Conservation (phyloP, 2,329 filamentous ascomycete genomes). For the Pseudocercospora crystallina region DNA sequence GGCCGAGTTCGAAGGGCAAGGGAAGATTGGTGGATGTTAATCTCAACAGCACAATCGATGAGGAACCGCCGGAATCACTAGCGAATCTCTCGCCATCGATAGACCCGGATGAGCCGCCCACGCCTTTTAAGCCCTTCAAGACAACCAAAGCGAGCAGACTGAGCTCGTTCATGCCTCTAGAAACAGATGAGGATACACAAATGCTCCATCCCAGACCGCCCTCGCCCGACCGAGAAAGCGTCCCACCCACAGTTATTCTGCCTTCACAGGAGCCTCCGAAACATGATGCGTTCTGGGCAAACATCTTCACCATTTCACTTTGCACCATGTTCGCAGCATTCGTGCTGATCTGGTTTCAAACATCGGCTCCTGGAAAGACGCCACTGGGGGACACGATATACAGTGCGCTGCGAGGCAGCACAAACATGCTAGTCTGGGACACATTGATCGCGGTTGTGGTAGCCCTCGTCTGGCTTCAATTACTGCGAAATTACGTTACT, state of each 20-base stretch:
- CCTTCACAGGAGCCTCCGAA: constrained; percentile 68
- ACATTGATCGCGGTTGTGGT: constrained; percentile 87
- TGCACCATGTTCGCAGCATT: constrained; percentile 85
- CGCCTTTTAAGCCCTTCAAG: constrained; percentile 57
- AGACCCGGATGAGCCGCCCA: constrained; percentile 47
- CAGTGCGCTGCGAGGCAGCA: constrained; percentile 79
- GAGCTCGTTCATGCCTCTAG: constrained; percentile 50
- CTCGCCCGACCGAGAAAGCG: constrained; percentile 54
- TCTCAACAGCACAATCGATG: constrained; percentile 64
- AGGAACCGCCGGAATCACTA: constrained; percentile 40
- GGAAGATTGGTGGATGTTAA: constrained; percentile 80
- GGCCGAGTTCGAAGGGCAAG: constrained; percentile 57
- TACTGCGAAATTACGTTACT: constrained; percentile 82
- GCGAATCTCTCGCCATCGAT: constrained; percentile 39
- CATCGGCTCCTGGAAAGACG: constrained; percentile 67
- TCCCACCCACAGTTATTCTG: constrained; percentile 57
- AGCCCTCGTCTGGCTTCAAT: constrained; percentile 84
- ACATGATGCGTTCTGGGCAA: constrained; percentile 90
- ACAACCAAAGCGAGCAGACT: constrained; percentile 38
- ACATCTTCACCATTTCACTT: constrained; percentile 80
- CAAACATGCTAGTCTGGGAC: constrained; percentile 85
- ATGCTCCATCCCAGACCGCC: constrained; percentile 46
- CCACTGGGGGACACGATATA: constrained; percentile 93
- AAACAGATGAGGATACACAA: constrained; percentile 53
- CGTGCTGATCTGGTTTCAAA: constrained; percentile 87